Evolutionary conservation across 2,329 filamentous ascomycete genomes (phyloP).

Genomic region (Botryotinia convoluta): DNA sequence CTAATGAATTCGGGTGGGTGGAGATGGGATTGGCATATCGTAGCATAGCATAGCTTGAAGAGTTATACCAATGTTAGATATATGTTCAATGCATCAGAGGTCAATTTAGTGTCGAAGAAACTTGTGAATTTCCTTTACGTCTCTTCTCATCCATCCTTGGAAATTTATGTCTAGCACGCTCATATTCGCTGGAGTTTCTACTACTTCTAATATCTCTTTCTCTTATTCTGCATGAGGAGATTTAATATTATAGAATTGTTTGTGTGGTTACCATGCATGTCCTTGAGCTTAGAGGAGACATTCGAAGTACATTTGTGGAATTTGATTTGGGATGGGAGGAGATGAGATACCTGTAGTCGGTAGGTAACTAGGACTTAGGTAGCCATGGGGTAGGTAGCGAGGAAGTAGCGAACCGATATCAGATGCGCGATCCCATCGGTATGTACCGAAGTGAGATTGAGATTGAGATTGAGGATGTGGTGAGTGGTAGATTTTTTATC

Average conservation of each 20-base stretch:
- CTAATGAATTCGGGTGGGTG: neutral
- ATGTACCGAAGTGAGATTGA: neutral
- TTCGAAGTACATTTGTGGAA: neutral
- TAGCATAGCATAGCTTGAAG: neutral
- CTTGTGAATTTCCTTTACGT: neutral
- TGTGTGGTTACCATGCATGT: neutral
- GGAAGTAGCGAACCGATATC: neutral
- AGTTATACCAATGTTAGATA: neutral
- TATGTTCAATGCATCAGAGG: neutral
- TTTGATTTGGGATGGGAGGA: neutral
- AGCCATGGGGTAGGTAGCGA: neutral
- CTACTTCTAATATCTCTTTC: neutral
- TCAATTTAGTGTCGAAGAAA: neutral
- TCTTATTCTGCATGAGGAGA: neutral
- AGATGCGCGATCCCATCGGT: neutral
- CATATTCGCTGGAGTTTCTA: neutral
- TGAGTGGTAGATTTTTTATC: neutral
- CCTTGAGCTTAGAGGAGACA: neutral
- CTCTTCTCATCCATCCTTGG: neutral
- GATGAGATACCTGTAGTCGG: neutral
- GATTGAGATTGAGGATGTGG: no score
- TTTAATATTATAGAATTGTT: accelerated
- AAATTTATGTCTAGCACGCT: neutral
- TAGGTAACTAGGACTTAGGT: no score
- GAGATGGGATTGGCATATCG: neutral